A percentile compares a stretch with the other conserved stretches of the same genome.
phyloP scores from a whole-genome alignment of 352 stramenopile species.

The Pythium chondricola region DNA sequence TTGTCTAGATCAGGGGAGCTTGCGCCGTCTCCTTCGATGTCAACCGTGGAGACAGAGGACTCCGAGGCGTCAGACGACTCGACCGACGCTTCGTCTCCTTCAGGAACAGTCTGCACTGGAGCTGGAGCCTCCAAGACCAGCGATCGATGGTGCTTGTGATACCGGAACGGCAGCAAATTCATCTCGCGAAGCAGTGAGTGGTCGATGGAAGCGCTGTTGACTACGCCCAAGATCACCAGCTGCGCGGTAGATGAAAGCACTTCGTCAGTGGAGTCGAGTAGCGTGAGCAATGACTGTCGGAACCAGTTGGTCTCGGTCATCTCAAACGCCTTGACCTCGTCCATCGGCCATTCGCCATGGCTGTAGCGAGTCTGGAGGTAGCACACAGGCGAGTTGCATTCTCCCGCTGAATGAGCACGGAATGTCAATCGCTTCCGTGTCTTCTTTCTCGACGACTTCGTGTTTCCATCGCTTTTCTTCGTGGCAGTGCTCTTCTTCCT shows the following conservation, averaged over 20 bases:
- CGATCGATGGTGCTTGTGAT: conserved; percentile 26
- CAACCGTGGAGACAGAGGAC: conserved; percentile 3
- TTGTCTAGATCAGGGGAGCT: no score
- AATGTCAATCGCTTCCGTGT: conserved; percentile 29
- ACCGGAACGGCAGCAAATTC: conserved; percentile 45
- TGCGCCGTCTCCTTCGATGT: neutral
- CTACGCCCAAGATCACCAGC: conserved; percentile 50
- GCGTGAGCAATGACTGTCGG: conserved; percentile 49
- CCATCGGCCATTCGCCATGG: conserved; percentile 70
- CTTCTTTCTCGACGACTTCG: conserved; percentile 26
- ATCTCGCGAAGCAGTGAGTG: conserved; percentile 58
- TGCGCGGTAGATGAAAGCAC: conserved; percentile 50
- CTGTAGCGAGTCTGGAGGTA: conserved; percentile 75
- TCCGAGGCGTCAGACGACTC: conserved; percentile 8
- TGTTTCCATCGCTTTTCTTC: neutral
- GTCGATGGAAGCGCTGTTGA: conserved; percentile 61
- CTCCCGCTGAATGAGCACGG: conserved; percentile 37
- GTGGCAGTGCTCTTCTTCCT: conserved; percentile 7
- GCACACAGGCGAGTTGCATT: conserved; percentile 61
- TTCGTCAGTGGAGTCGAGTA: conserved; percentile 61
- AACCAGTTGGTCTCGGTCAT: conserved; percentile 40
- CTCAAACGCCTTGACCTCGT: conserved; percentile 61
- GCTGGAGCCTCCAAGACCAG: neutral
- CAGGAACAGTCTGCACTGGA: neutral
- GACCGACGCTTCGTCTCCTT: conserved; percentile 1